Evolutionary conservation across 2,329 filamentous ascomycete genomes (phyloP).

Genomic region (Microdochium nivale): DNA sequence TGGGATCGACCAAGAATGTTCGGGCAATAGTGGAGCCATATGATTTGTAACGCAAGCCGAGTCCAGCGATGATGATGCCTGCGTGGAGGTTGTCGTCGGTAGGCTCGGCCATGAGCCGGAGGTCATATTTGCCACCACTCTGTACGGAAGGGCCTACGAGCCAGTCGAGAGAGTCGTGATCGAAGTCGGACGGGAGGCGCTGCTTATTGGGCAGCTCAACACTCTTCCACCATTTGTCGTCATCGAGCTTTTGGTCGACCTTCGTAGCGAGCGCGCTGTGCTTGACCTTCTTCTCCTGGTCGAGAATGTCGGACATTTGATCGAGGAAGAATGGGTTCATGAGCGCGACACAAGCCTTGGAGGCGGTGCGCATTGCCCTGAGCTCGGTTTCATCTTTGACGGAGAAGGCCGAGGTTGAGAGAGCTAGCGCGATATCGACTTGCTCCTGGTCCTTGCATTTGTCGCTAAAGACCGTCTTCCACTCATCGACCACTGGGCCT

Average conservation of each 20-base stretch:
- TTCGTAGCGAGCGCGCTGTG: slow-evolving; percentile 81
- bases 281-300: slow-evolving; percentile 94
- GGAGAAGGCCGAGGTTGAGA: slow-evolving; percentile 78
- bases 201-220: slow-evolving; percentile 59
- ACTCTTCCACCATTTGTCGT: slow-evolving; percentile 86
- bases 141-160: slow-evolving; percentile 84
- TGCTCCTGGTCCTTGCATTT: slow-evolving; percentile 81
- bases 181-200: slow-evolving; percentile 81
- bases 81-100: slow-evolving; percentile 79
- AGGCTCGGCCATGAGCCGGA: slow-evolving; percentile 70
- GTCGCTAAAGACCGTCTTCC: slow-evolving; percentile 75
- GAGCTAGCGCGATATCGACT: slow-evolving; percentile 72
- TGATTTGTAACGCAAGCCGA: slow-evolving; percentile 91
- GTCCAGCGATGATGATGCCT: slow-evolving; percentile 85
- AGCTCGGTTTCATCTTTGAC: slow-evolving; percentile 94
- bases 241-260: slow-evolving; percentile 85
- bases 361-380: slow-evolving; percentile 87
- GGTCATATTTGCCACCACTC: slow-evolving; percentile 90
- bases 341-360: slow-evolving; percentile 85
- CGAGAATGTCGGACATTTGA: slow-evolving; percentile 93
- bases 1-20: slow-evolving; percentile 94
- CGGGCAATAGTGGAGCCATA: slow-evolving; percentile 89
- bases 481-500: slow-evolving; percentile 91
- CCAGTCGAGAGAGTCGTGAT: slow-evolving; percentile 87
- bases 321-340: slow-evolving; percentile 97